phyloP scores from a whole-genome alignment of 2,329 filamentous ascomycete species.

The Mollisiaceae sp. region DNA sequence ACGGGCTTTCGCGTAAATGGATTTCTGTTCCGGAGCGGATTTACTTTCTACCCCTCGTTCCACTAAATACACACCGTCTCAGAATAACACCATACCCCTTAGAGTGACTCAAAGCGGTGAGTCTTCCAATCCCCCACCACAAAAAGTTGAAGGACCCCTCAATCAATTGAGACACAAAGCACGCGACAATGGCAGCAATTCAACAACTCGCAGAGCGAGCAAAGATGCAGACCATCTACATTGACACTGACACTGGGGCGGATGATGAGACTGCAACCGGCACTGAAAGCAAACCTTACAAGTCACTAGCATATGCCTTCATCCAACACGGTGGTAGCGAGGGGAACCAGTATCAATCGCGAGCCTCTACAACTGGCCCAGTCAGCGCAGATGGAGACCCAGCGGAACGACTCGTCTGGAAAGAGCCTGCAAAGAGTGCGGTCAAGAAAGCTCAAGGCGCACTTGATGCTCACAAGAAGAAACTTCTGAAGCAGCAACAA shows the following conservation, averaged over 20 bases:
- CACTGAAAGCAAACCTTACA: slow-evolving; percentile 77
- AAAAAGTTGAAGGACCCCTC: slow-evolving; percentile 21
- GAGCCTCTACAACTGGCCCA: slow-evolving; percentile 68
- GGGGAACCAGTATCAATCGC: slow-evolving; percentile 67
- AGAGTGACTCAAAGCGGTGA: slow-evolving; percentile 32
- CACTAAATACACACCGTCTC: slow-evolving; percentile 22
- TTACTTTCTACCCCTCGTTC: not conserved
- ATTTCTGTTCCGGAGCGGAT: not conserved
- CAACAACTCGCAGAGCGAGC: slow-evolving; percentile 58
- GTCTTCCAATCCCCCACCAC: slow-evolving; percentile 24
- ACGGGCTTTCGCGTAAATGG: slow-evolving; percentile 30
- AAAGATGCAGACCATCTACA: slow-evolving; percentile 64
- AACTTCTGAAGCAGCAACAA: slow-evolving; percentile 78
- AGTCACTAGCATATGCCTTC: slow-evolving; percentile 79
- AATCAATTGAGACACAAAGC: slow-evolving; percentile 31
- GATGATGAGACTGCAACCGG: slow-evolving; percentile 72
- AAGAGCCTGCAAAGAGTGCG: slow-evolving; percentile 81
- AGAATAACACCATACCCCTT: slow-evolving; percentile 14
- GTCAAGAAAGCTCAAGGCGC: slow-evolving; percentile 83
- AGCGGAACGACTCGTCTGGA: slow-evolving; percentile 71
- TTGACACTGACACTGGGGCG: slow-evolving; percentile 80
- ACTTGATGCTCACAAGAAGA: slow-evolving; percentile 80
- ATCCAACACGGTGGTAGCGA: slow-evolving; percentile 66
- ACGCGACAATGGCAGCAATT: slow-evolving; percentile 40
- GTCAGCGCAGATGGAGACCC: slow-evolving; percentile 68